phyloP scores from a whole-genome alignment of 2,329 filamentous ascomycete genomes.

The Achaetomium macrosporum region DNA sequence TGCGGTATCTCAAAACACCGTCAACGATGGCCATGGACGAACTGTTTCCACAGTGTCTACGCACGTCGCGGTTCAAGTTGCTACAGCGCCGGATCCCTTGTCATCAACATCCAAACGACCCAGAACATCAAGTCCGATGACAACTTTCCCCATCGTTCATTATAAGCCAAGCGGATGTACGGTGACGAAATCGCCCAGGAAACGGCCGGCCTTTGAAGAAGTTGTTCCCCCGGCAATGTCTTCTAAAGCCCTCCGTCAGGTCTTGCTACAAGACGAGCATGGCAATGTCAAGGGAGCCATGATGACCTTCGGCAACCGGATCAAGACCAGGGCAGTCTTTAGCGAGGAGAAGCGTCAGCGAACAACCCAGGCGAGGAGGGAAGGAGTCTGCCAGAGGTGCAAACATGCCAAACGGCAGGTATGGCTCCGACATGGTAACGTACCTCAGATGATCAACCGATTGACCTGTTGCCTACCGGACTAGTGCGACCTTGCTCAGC shows the following conservation, averaged over 20 bases:
- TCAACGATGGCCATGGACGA: not conserved
- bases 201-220: slow-evolving; percentile 14
- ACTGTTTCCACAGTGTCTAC: not conserved
- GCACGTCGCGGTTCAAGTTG: not conserved
- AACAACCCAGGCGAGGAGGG: slow-evolving; percentile 17
- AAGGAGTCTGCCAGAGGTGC: slow-evolving; percentile 21
- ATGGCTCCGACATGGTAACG: not conserved
- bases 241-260: slow-evolving; percentile 12
- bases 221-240: not conserved
- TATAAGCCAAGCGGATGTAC: slow-evolving; percentile 8
- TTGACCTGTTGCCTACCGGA: not conserved
- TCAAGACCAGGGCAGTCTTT: slow-evolving; percentile 13
- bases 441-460: not conserved
- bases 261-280: slow-evolving; percentile 6
- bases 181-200: slow-evolving; percentile 8
- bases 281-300: slow-evolving; percentile 17
- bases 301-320: slow-evolving; percentile 16
- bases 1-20: not conserved
- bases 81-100: not conserved
- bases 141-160: slow-evolving; percentile 10
- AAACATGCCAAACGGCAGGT: slow-evolving; percentile 23
- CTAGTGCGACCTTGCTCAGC: slow-evolving; percentile 20
- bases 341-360: slow-evolving; percentile 16
- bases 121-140: not conserved
- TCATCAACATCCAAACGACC: not conserved